Evolutionary conservation across 768 basidiomycete genomes (phyloP).

Genomic region (Rhodotorula sphaerocarpa): DNA sequence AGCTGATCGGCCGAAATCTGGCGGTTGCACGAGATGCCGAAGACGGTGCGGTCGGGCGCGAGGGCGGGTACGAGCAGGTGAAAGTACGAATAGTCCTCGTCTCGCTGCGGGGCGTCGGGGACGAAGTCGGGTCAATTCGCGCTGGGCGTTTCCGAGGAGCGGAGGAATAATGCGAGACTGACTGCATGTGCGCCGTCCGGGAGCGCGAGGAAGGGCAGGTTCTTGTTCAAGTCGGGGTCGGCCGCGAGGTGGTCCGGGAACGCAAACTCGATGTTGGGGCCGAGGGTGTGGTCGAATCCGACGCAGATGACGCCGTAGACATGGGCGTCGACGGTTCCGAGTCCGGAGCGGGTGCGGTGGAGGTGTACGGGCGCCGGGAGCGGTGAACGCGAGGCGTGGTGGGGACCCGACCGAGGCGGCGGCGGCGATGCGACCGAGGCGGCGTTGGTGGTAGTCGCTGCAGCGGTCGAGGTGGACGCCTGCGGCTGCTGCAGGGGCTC

Average conservation of each 20-base stretch:
- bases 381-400: not conserved
- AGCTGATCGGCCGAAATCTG: constrained; percentile 77
- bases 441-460: too few species aligned
- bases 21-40: constrained; percentile 95
- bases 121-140: not conserved
- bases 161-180: too few species aligned
- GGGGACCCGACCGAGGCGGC: not conserved
- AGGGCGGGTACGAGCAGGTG: constrained; percentile 53
- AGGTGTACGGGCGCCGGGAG: too few species aligned
- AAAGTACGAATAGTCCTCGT: constrained; percentile 96
- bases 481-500: constrained; percentile 42
- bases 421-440: too few species aligned
- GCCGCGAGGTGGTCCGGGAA: constrained; percentile 54
- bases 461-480: not conserved
- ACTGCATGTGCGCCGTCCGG: constrained; percentile 96
- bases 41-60: constrained; percentile 61
- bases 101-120: constrained; percentile 53
- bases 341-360: not conserved
- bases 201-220: constrained; percentile 87
- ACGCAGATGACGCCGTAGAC: constrained; percentile 32
- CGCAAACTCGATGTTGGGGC: constrained; percentile 70
- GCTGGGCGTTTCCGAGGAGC: not conserved
- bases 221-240: constrained; percentile 73
- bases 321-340: not conserved
- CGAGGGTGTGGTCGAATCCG: constrained; percentile 54